Evolutionary conservation across 2,329 filamentous ascomycete species (phyloP).

Genomic region (Trichoderma atroviride): DNA sequence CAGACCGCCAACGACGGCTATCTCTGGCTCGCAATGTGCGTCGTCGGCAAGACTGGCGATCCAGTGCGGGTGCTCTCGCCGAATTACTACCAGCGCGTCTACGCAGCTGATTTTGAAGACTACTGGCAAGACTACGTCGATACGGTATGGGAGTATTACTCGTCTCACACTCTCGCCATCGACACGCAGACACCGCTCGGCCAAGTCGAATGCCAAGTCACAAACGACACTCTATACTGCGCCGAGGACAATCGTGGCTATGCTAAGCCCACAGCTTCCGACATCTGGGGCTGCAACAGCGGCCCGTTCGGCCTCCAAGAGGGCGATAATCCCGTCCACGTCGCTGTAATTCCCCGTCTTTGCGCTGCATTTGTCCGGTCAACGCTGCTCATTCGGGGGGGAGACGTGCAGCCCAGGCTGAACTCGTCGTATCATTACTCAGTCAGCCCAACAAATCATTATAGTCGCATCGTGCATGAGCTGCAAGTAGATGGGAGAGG

Average conservation of each 20-base stretch:
- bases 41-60: conserved; percentile 40
- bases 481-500: conserved; percentile 62
- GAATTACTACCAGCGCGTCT: conserved; percentile 43
- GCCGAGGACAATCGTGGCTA: conserved; percentile 48
- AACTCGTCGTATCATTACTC: conserved; percentile 48
- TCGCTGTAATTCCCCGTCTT: conserved; percentile 50
- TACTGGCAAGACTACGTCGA: conserved; percentile 53
- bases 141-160: conserved; percentile 50
- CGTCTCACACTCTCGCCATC: conserved; percentile 43
- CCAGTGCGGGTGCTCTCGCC: conserved; percentile 51
- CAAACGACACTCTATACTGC: conserved; percentile 43
- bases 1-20: conserved; percentile 45
- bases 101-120: conserved; percentile 41
- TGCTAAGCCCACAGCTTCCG: conserved; percentile 45
- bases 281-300: conserved; percentile 56
- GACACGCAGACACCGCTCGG: conserved; percentile 47
- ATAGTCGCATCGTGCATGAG: conserved; percentile 61
- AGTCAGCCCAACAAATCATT: conserved; percentile 54
- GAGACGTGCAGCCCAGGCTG: conserved; percentile 49
- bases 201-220: conserved; percentile 45
- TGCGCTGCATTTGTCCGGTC: conserved; percentile 56
- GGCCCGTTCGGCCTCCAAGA: conserved; percentile 48
- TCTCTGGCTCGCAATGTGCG: conserved; percentile 51
- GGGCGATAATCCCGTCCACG: conserved; percentile 45
- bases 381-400: conserved; percentile 50